Evolutionary conservation across 1,284 basidiomycete species (phyloP), one percentile per base, ranked within the genome.

Genomic region (Inonotus obliquus): DNA sequence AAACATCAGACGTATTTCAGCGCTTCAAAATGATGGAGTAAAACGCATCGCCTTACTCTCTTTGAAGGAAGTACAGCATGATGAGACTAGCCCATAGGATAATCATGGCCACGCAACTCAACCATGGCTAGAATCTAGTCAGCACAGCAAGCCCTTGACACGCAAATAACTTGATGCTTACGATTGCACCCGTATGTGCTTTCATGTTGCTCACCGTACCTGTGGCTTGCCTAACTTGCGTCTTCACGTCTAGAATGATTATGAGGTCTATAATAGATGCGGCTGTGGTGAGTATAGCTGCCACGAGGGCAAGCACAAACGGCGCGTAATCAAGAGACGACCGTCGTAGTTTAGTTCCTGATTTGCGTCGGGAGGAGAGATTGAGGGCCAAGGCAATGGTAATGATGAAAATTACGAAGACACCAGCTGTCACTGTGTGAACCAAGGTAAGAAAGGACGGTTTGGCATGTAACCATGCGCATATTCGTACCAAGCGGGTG

Each of bases 331-430:
- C n/a, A n/a, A 54, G 27, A 14, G 64, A 49, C 29, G 59, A 21
- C 39, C n/a, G 41, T n/a, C 58, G 49, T 19, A 44, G 14, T 44
- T 29, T 49, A 4, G 41, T 19, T 23, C 49, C 47, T 7, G 37
- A 47, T n/a, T 38, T 51, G 19, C 41, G 60, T n/a, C 57, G 59
- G 14, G 56, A 45, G 14, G 56, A 54, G 35, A 56, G 53, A 29
- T 41, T 48, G 27, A 52, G 25, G 32, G 17, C 35, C 17, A 59
- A 37, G 44, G 49, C 25, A 37, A 37, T 4, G 37, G 41, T 41
- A 23, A 63, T 41, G 41, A 61, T 39, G 48, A 65, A 59, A 11
- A 57, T 52, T 11, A 53, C 21, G 51, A 61, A 57, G 35, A 54
- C 47, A 14, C 23, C 49, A 19, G 38, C 39, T 19, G 55, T 41